Percentiles rank a stretch among this genome's conserved stretches.
phyloP scores from a whole-genome alignment of 2,329 filamentous ascomycete genomes.

The Beauveria varroae region DNA sequence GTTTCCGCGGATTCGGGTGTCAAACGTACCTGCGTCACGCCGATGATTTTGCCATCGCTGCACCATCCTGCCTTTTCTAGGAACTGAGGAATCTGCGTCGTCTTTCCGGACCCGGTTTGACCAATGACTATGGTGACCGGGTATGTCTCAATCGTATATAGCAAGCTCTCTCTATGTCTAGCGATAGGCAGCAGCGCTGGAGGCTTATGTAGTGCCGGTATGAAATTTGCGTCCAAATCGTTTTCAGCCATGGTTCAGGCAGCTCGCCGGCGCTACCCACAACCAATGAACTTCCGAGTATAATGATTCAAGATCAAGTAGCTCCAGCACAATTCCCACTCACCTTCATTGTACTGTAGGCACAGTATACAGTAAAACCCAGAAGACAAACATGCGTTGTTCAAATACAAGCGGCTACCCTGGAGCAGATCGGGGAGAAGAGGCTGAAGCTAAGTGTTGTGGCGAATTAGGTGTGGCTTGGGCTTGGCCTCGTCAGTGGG shows the following conservation, averaged over 20 bases:
- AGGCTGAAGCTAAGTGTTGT: conserved; percentile 14
- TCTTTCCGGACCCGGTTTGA: conserved; percentile 92
- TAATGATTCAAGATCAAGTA: neutral
- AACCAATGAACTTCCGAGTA: neutral
- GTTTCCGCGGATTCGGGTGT: conserved; percentile 10
- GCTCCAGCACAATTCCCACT: neutral
- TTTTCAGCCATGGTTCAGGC: conserved; percentile 43
- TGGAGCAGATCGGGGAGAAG: neutral
- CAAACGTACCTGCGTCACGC: conserved; percentile 71
- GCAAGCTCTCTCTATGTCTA: conserved; percentile 67
- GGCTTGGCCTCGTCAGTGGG: conserved; percentile 21
- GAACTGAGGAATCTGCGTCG: conserved; percentile 90
- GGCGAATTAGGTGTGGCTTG: conserved; percentile 21
- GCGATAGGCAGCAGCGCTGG: conserved; percentile 78
- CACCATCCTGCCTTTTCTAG: conserved; percentile 87
- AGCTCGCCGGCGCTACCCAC: neutral
- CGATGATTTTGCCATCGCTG: conserved; percentile 71
- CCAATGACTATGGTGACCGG: conserved; percentile 85
- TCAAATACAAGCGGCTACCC: neutral
- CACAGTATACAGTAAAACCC: neutral
- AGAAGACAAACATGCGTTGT: neutral
- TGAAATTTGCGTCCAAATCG: conserved; percentile 52
- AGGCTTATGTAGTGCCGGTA: conserved; percentile 82
- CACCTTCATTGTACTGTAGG: too few relatives aligned
- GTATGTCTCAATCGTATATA: conserved; percentile 79